Evolutionary conservation across 306 rosid species (phyloP).

Genomic region (Quillaja saponaria): DNA sequence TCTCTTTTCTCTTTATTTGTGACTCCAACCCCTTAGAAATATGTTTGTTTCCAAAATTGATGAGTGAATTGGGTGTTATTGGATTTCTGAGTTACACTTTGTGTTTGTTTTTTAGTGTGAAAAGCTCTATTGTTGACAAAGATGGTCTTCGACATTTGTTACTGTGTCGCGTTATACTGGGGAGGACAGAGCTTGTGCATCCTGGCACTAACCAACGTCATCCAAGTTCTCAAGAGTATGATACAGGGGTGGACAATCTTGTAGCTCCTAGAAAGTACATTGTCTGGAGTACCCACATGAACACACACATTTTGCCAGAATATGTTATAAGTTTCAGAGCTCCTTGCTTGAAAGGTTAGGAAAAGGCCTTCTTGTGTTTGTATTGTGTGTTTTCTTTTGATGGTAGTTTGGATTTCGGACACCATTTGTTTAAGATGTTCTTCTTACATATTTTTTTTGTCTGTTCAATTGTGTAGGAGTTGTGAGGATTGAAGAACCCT

Average conservation of each 20-base stretch:
- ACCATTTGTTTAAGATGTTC: not conserved
- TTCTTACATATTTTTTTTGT: not conserved
- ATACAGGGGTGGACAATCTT: constrained; percentile 70
- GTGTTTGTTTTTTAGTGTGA: constrained; percentile 43
- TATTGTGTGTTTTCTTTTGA: not conserved
- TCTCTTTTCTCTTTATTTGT: not conserved
- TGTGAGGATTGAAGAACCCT: constrained; percentile 34
- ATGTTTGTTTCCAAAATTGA: not conserved
- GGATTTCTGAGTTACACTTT: not conserved
- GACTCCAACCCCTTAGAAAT: no score
- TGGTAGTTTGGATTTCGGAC: not conserved
- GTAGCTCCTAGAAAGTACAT: constrained; percentile 57
- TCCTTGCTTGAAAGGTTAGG: constrained; percentile 48
- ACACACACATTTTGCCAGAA: constrained; percentile 80
- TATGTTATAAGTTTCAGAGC: constrained; percentile 62
- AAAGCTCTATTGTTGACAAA: constrained; percentile 41
- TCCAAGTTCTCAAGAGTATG: constrained; percentile 61
- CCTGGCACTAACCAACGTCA: constrained; percentile 54
- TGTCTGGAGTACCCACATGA: constrained; percentile 65
- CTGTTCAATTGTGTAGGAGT: constrained; percentile 41
- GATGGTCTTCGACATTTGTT: constrained; percentile 67
- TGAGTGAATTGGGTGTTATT: not conserved
- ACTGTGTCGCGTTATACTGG: constrained; percentile 80
- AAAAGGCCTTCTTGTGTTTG: not conserved
- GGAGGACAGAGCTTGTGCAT: constrained; percentile 60